These are phyloP conservation scores for Candolleomyces efflorescens DNA, from an alignment of 768 basidiomycete species.

Conservation along the genomic window DNA sequence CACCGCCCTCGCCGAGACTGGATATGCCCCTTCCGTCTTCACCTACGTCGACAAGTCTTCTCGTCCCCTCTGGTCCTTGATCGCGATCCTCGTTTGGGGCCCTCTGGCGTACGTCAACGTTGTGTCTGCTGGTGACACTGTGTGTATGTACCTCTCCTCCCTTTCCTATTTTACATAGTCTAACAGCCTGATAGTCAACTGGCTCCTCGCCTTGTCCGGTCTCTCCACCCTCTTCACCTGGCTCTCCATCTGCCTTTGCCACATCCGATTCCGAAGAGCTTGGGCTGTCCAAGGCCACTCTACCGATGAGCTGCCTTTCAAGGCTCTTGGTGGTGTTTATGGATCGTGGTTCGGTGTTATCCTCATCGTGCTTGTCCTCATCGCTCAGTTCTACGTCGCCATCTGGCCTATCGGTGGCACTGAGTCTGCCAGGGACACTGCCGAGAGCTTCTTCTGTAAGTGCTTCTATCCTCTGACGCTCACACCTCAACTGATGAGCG, in stretches of 20 bases:
- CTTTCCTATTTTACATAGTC: too few relatives aligned
- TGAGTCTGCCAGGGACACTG: slow-evolving; percentile 21
- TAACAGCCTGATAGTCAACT: slow-evolving; percentile 25
- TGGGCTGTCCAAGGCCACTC: slow-evolving; percentile 43
- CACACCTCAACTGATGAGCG: not conserved
- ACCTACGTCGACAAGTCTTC: slow-evolving; percentile 43
- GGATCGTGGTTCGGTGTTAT: slow-evolving; percentile 44
- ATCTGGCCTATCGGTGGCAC: slow-evolving; percentile 37
- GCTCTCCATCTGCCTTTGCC: slow-evolving; percentile 43
- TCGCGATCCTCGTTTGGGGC: slow-evolving; percentile 32
- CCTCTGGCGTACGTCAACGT: slow-evolving; percentile 39
- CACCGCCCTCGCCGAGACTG: slow-evolving; percentile 42
- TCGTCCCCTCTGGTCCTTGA: slow-evolving; percentile 38
- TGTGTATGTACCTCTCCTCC: slow-evolving; percentile 41
- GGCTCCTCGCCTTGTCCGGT: slow-evolving; percentile 46
- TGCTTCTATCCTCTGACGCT: not conserved
- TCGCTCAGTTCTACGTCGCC: slow-evolving; percentile 44
- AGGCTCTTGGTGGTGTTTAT: slow-evolving; percentile 37
- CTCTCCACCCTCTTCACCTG: slow-evolving; percentile 44
- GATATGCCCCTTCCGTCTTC: slow-evolving; percentile 40
- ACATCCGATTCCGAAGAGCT: slow-evolving; percentile 42
- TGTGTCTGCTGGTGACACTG: slow-evolving; percentile 22
- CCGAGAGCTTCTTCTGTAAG: slow-evolving; percentile 35
- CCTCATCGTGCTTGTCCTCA: slow-evolving; percentile 35
- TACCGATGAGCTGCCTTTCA: slow-evolving; percentile 41